phyloP scores from a whole-genome alignment of 495 filamentous ascomycete genomes.

The Penicillium canariense region DNA sequence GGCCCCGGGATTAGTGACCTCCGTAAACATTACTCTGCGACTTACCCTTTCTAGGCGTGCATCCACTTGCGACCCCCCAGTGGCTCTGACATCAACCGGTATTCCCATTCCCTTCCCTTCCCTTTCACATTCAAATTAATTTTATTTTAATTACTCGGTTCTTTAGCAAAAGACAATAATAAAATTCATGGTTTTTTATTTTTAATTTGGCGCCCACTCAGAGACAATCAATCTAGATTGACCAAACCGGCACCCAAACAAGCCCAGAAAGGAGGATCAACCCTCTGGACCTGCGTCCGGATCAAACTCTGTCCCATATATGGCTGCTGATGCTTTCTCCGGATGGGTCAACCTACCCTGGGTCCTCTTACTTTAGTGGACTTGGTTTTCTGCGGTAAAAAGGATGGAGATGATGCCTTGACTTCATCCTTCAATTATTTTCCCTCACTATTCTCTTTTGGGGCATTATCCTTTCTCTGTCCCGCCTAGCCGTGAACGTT shows the following conservation, averaged over 20 bases:
- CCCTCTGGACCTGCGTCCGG: slow-evolving; percentile 49
- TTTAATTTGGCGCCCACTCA: slow-evolving; percentile 6
- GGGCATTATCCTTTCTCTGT: slow-evolving; percentile 18
- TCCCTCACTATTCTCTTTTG: neutral
- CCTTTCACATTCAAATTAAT: slow-evolving; percentile 2
- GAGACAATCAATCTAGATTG: slow-evolving; percentile 32
- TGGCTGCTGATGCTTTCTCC: slow-evolving; percentile 36
- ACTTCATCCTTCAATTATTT: slow-evolving; percentile 32
- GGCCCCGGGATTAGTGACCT: slow-evolving; percentile 16
- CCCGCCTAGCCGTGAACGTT: slow-evolving; percentile 24
- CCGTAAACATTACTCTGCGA: slow-evolving; percentile 31
- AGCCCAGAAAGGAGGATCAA: slow-evolving; percentile 46
- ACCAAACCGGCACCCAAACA: slow-evolving; percentile 40
- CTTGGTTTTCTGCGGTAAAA: slow-evolving; percentile 30
- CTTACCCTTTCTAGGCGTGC: slow-evolving; percentile 34
- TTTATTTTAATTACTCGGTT: slow-evolving; percentile 2
- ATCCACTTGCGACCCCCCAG: slow-evolving; percentile 39
- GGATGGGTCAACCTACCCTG: slow-evolving; percentile 37
- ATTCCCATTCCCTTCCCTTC: slow-evolving; percentile 18
- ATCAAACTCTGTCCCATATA: slow-evolving; percentile 42
- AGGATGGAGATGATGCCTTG: slow-evolving; percentile 42
- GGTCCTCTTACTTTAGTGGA: slow-evolving; percentile 33
- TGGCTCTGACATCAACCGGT: slow-evolving; percentile 48
- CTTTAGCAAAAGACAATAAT: neutral
- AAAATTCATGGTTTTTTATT: slow-evolving; percentile 7